Conservation (phyloP, 1,284 basidiomycete species). For the Ganoderma lucidum region DNA sequence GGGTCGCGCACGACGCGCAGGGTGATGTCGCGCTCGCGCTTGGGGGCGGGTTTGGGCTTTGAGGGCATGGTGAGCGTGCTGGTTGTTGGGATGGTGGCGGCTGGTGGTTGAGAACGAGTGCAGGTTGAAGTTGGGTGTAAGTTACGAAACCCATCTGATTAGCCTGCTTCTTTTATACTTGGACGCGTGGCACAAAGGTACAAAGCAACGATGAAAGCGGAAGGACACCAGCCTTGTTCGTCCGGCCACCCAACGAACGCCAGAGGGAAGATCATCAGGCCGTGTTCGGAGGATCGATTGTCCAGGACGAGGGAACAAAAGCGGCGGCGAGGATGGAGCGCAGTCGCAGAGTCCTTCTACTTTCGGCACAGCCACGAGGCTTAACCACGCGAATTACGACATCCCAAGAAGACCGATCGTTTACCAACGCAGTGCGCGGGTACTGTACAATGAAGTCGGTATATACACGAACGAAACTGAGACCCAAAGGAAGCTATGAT, state of each 20-base stretch:
- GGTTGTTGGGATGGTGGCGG: neutral
- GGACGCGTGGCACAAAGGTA: neutral
- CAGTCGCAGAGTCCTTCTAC: neutral
- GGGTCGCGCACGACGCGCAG: slow-evolving; percentile 38
- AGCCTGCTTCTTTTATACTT: slow-evolving; percentile 2
- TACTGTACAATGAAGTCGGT: slow-evolving; percentile 1
- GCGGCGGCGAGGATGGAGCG: neutral
- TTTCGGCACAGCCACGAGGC: slow-evolving; percentile 15
- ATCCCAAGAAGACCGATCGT: neutral
- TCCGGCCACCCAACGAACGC: neutral
- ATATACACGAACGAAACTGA: neutral
- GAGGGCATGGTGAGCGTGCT: neutral
- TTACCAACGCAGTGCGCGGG: neutral
- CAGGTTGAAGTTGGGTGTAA: neutral
- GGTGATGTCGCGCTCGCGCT: slow-evolving; percentile 20
- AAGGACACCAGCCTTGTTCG: neutral
- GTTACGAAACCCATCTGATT: neutral
- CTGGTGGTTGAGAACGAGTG: neutral
- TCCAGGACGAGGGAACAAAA: neutral
- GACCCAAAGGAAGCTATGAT: slow-evolving; percentile 3
- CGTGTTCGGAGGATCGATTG: neutral
- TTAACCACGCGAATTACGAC: slow-evolving; percentile 5
- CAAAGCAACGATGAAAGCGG: neutral
- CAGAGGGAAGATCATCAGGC: too few relatives aligned
- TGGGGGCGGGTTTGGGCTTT: neutral